Evolutionary conservation across 2,329 filamentous ascomycete species (phyloP).

Genomic region (Esteya vermicola): DNA sequence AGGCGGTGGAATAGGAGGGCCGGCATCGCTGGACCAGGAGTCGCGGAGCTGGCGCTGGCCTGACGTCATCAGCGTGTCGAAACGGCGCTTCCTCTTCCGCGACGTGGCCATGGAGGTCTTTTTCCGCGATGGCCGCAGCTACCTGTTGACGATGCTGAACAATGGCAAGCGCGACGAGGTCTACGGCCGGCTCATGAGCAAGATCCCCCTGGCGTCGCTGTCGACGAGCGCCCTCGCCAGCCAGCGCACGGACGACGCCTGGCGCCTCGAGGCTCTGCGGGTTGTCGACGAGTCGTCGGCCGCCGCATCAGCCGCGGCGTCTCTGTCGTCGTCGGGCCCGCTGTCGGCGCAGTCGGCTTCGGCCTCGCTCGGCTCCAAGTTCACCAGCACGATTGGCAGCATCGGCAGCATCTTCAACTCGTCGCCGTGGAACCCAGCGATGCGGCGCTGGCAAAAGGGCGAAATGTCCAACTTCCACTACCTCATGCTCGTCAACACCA

Average conservation of each 20-base stretch:
- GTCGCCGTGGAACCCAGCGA: conserved; percentile 67
- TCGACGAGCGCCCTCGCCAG: conserved; percentile 54
- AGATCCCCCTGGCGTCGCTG: conserved; percentile 67
- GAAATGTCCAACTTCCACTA: conserved; percentile 99
- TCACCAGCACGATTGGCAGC: too few relatives aligned
- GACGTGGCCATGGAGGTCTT: conserved; percentile 96
- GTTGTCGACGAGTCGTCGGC: conserved; percentile 47
- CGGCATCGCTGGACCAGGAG: conserved; percentile 67
- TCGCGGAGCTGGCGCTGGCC: conserved; percentile 87
- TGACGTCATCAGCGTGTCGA: conserved; percentile 89
- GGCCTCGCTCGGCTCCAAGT: conserved; percentile 64
- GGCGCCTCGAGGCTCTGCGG: conserved; percentile 78
- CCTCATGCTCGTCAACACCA: conserved; percentile 94
- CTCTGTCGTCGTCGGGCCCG: too few relatives aligned
- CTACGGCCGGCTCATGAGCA: conserved; percentile 58
- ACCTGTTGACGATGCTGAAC: conserved; percentile 74
- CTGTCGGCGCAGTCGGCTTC: too few relatives aligned
- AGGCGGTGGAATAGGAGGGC: too few relatives aligned
- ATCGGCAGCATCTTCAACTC: conserved; percentile 78
- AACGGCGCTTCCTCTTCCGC: conserved; percentile 85
- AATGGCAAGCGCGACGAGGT: conserved; percentile 63
- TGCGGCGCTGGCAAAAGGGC: conserved; percentile 79
- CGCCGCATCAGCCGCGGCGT: too few relatives aligned
- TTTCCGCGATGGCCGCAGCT: conserved; percentile 92
- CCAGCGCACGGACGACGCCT: conserved; percentile 77